Evolutionary conservation across 1,284 basidiomycete genomes (phyloP).

Genomic region (Trichosporon sp.): DNA sequence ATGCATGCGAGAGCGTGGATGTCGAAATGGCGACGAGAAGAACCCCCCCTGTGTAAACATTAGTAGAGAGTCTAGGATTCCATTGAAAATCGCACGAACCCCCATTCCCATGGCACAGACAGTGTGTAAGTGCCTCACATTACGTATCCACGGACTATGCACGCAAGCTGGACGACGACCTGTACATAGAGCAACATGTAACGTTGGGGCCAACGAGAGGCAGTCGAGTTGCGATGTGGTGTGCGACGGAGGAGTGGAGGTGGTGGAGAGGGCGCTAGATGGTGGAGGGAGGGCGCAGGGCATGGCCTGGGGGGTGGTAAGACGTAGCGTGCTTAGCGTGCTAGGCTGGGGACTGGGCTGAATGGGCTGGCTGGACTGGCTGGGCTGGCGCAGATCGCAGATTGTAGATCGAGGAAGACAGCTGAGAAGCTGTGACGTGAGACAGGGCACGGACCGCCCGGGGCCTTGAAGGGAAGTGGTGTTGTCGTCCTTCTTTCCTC

Average conservation of each 20-base stretch:
- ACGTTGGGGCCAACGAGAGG: not conserved
- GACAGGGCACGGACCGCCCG: too few relatives aligned
- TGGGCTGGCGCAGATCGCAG: too few relatives aligned
- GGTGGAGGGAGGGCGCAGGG: not conserved
- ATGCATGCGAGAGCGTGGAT: too few relatives aligned
- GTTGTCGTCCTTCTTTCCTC: too few relatives aligned
- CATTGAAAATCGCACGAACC: not conserved
- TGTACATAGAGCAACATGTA: not conserved
- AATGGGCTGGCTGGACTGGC: too few relatives aligned
- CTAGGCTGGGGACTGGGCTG: too few relatives aligned
- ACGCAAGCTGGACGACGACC: not conserved
- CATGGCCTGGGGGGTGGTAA: not conserved
- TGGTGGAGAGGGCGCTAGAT: not conserved
- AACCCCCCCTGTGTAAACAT: not conserved
- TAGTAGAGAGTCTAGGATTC: not conserved
- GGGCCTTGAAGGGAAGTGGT: too few relatives aligned
- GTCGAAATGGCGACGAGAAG: not conserved
- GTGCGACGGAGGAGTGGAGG: not conserved
- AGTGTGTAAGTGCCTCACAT: constrained; percentile 3
- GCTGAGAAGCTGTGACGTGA: too few relatives aligned
- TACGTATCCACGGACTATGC: constrained; percentile 2
- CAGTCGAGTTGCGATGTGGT: not conserved
- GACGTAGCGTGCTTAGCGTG: not conserved
- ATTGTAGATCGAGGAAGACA: too few relatives aligned
- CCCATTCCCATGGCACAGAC: not conserved